These are phyloP conservation scores for Cucurbita maxima DNA, from an alignment of 306 rosid genomes.

Conservation along the genomic window DNA sequence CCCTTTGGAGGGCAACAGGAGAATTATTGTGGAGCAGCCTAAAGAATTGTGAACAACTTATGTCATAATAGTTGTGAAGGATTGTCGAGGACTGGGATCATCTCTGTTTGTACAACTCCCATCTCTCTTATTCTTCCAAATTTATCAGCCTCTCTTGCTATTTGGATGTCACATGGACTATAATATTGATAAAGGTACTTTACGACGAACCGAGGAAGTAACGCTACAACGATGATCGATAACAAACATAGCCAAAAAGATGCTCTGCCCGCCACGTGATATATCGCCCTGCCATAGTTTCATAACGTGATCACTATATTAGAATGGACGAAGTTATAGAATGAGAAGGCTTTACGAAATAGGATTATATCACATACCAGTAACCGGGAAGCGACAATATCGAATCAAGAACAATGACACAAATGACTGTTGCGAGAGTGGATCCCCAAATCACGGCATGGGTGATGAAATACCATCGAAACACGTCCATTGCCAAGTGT, in stretches of 20 bases:
- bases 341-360: background rate
- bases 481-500: slow-evolving; percentile 87
- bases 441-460: slow-evolving; percentile 96
- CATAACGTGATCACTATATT: background rate
- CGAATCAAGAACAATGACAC: slow-evolving; percentile 54
- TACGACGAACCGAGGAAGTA: slow-evolving; percentile 53
- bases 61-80: slow-evolving; percentile 33
- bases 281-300: slow-evolving; percentile 59
- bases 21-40: slow-evolving; percentile 34
- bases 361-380: slow-evolving; percentile 34
- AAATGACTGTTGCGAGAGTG: slow-evolving; percentile 53
- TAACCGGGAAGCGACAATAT: slow-evolving; percentile 45
- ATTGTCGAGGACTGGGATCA: slow-evolving; percentile 19
- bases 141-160: slow-evolving; percentile 70
- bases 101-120: slow-evolving; percentile 57
- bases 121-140: slow-evolving; percentile 18
- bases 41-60: slow-evolving; percentile 31
- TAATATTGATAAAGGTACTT: slow-evolving; percentile 43
- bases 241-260: slow-evolving; percentile 67
- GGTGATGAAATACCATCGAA: slow-evolving; percentile 59
- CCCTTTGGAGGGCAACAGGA: slow-evolving; percentile 53
- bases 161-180: slow-evolving; percentile 58
- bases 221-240: slow-evolving; percentile 32
- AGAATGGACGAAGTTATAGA: background rate
- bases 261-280: slow-evolving; percentile 19